A percentile compares a stretch with the other conserved stretches of the same genome.
These are phyloP conservation scores for Sporothrix brasiliensis DNA, from an alignment of 2,329 filamentous ascomycete species.

Conservation along the genomic window DNA sequence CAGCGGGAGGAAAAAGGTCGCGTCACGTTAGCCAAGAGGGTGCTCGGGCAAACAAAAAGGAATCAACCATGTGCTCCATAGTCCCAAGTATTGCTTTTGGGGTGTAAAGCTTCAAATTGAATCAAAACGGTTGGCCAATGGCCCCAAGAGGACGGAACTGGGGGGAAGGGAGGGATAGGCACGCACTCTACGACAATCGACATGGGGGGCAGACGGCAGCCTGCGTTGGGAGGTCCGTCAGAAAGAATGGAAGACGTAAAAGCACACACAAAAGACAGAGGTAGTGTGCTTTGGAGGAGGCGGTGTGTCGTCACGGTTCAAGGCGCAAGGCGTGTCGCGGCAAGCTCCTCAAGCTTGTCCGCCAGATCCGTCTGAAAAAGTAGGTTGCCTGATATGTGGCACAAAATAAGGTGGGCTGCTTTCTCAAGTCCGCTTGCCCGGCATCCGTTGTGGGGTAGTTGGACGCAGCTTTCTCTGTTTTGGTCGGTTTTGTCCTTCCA, in stretches of 20 bases:
- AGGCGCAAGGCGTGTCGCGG: background rate
- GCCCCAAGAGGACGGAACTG: background rate
- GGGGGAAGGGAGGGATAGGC: background rate
- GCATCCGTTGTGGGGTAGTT: conserved; percentile 12
- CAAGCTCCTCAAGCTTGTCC: conserved; percentile 12
- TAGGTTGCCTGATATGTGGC: conserved; percentile 17
- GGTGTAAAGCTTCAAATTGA: background rate
- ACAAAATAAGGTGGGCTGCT: conserved; percentile 24
- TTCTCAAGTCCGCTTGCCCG: conserved; percentile 7
- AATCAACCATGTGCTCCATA: background rate
- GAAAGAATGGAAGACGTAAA: conserved; percentile 7
- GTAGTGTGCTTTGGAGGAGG: background rate
- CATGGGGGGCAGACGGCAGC: conserved; percentile 42
- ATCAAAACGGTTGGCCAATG: background rate
- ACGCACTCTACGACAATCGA: conserved; percentile 55
- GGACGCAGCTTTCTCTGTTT: background rate
- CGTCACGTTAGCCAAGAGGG: conserved; percentile 18
- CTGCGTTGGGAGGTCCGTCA: conserved; percentile 26
- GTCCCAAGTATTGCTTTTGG: background rate
- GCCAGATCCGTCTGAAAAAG: conserved; percentile 14
- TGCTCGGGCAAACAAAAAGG: background rate
- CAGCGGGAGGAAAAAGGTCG: background rate
- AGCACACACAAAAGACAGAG: conserved; percentile 2
- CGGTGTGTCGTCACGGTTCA: conserved; percentile 11
- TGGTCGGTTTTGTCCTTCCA: background rate